Evolutionary conservation across 768 basidiomycete species (phyloP).

Genomic region (Trametes meyenii): DNA sequence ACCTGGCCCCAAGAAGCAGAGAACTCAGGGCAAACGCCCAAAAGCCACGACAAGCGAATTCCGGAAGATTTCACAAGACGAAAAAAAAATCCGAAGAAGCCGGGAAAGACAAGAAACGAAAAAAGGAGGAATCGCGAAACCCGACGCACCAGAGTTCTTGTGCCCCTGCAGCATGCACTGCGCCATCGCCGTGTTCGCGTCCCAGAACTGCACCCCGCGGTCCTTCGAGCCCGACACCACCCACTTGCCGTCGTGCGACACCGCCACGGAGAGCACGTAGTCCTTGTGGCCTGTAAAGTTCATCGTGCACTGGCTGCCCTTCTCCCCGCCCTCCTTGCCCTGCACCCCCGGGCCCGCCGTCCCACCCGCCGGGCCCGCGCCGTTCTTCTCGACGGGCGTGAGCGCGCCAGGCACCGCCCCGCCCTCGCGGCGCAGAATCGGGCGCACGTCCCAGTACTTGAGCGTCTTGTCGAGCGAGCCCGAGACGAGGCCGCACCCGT

Average conservation of each 20-base stretch:
- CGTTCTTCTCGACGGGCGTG: slow-evolving; percentile 37
- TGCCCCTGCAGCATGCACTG: slow-evolving; percentile 92
- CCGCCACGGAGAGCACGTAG: slow-evolving; percentile 74
- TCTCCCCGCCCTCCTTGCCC: slow-evolving; percentile 50
- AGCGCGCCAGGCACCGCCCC: slow-evolving; percentile 26
- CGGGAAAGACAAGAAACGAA: neutral
- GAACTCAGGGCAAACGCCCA: too few relatives aligned
- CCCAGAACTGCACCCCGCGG: slow-evolving; percentile 94
- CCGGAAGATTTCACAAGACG: neutral
- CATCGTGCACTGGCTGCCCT: slow-evolving; percentile 66
- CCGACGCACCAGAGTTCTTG: slow-evolving; percentile 62
- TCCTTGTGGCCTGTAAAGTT: slow-evolving; percentile 92
- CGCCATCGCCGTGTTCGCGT: slow-evolving; percentile 73
- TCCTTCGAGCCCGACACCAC: slow-evolving; percentile 97
- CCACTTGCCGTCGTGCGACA: slow-evolving; percentile 92
- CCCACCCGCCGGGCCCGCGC: slow-evolving; percentile 21
- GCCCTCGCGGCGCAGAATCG: slow-evolving; percentile 31
- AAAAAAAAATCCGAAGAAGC: too few relatives aligned
- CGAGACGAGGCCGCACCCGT: slow-evolving; percentile 85
- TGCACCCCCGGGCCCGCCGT: slow-evolving; percentile 27
- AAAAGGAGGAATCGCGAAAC: slow-evolving; percentile 8
- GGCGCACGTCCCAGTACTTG: slow-evolving; percentile 61
- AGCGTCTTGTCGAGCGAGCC: slow-evolving; percentile 77
- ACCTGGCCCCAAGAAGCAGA: too few relatives aligned
- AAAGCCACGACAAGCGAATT: too few relatives aligned